Base-by-base conservation (phyloP, 2,329 filamentous ascomycete genomes). In the Fusarium setosum region DNA sequence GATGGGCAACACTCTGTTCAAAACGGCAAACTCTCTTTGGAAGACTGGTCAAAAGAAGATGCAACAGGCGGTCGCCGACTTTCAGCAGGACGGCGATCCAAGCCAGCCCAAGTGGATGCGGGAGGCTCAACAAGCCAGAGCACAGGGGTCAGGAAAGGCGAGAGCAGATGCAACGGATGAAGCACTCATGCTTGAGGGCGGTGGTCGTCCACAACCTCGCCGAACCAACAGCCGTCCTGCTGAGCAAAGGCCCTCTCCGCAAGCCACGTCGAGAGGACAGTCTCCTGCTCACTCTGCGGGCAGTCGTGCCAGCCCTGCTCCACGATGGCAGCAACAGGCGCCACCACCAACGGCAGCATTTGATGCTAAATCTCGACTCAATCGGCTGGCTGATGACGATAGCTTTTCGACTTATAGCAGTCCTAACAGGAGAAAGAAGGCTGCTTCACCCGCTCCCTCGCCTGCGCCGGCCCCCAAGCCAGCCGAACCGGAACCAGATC, bases 71-170 rank as follows among this genome's bases (percentile, higher is more conserved):
- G 92, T 98, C 31, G 90, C 94, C 9, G 96, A 99, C 15, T 92
- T 98, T 59, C 87, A 91, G 67, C 84, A 87, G 65, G 85, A 86
- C 38, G 90, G 76, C 15, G 94, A 97, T 73, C 84, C 91, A 3
- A 92, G 77, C 72, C 92, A 97, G 74, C 96, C 96, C 1, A 96
- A 93, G 74, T 99, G 96, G 96, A 97, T 99, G 95, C 89, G 91
- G 70, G 91, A 94, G 57, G 85, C 88, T 4, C 85, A 87, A 40
- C 79, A 82, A 55, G 81, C 84, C 3, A 79, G 77, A 32, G 67
- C 67, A 29, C 78, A 73, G 23, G 68, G 73, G 70, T 40, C 73
- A 34, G 75, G 76, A 66, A 79, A 72, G 45, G 68, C 64, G 12
- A 63, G 49, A 24, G 61, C 75, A 11, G 79, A 82, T 18, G 80